phyloP scores from a whole-genome alignment of 1,139 yeast species.

The Nadsonia starkeyi-henricii region DNA sequence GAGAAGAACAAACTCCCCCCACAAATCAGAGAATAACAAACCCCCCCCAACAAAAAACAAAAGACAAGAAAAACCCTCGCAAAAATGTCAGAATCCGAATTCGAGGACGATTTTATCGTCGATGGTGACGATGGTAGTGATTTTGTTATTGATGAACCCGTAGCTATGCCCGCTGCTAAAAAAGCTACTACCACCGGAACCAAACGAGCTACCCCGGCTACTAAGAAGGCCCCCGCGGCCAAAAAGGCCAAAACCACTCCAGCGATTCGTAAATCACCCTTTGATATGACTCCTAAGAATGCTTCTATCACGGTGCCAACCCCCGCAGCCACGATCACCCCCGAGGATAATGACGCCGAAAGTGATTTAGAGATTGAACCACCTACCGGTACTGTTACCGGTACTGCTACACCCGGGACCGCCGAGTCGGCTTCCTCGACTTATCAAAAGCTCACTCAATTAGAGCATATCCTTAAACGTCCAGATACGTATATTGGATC shows the following conservation, averaged over 20 bases:
- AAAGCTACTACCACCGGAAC: conserved; percentile 5
- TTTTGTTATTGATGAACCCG: conserved; percentile 13
- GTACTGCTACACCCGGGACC: neutral
- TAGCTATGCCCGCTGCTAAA: conserved; percentile 8
- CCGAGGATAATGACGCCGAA: conserved; percentile 5
- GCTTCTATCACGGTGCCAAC: neutral
- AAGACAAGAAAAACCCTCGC: no score
- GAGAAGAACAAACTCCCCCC: no score
- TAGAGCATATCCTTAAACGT: conserved; percentile 91
- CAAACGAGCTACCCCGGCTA: conserved; percentile 8
- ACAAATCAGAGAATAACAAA: no score
- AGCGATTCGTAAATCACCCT: conserved; percentile 4
- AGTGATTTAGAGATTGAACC: conserved; percentile 1
- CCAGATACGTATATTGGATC: conserved; percentile 98
- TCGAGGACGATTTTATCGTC: conserved; percentile 7
- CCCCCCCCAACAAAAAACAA: no score
- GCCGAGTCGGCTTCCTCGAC: conserved; percentile 52
- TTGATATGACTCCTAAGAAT: neutral
- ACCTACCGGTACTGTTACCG: neutral
- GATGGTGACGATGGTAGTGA: conserved; percentile 10
- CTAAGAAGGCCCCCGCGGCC: conserved; percentile 10
- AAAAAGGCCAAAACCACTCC: conserved; percentile 7
- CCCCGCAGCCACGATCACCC: neutral
- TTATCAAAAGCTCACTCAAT: conserved; percentile 84
- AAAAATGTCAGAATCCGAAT: conserved; percentile 4